Evolutionary conservation across 2,329 filamentous ascomycete species (phyloP), one percentile per base, ranked within the genome.

Genomic region (Trichoderma pleuroti): DNA sequence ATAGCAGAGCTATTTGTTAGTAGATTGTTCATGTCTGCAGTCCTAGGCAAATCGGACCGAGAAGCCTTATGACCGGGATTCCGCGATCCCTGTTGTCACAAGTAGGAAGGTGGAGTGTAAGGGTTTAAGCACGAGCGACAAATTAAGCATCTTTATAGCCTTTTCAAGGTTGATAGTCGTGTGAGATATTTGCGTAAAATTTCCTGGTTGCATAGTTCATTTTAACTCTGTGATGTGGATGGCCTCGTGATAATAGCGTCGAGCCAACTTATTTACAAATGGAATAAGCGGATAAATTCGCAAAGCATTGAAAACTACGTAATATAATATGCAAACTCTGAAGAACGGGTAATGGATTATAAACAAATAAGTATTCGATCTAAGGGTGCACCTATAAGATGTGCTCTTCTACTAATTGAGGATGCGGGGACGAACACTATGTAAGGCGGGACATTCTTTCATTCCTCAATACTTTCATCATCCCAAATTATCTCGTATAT

Each of bases 111-210:
- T 34, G 54, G 28, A 59, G 54, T 7, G 8, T 1, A 18, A n/a
- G 7, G 18, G 9, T 9, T 14, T n/a, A 12, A 18, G 16, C 12
- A 34, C 8, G 26, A 57, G 18, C 18, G 54, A 59, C 21, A 30
- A 59, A 59, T 59, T 32, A 59, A 59, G 54, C 54, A 59, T 59
- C 54, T 59, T 59, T 59, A 32, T 59, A 59, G 28, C 32, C 14
- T 32, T 59, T 59, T 57, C 10, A n/a, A 30, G 32, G 28, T 16
- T 59, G 3, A 59, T 32, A 34, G 11, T 14, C 46, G 46, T 52
- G 3, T 59, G 54, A 57, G 54, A 32, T 57, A 57, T 57, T 57
- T 57, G 10, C 3, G 54, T n/a, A 52, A 14, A 12, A 32, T 30
- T 30, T 32, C 54, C 6, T 30, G 18, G 16, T 14, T 10, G 9